These are phyloP conservation scores for Pichia inconspicua DNA, from an alignment of 1,139 yeast genomes.

Conservation along the genomic window DNA sequence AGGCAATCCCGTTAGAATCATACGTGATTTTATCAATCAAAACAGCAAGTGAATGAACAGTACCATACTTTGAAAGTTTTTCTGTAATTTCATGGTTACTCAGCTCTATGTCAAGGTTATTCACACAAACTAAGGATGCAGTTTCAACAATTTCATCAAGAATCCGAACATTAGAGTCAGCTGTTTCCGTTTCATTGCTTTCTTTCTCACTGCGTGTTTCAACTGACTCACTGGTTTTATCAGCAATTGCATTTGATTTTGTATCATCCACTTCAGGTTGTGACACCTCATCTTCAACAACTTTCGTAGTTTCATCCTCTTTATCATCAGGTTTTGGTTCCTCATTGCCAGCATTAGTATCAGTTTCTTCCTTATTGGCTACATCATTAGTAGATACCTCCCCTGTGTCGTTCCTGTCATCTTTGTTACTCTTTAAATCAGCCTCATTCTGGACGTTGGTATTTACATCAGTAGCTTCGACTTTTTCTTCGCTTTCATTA, in stretches of 20 bases:
- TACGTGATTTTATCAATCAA: slow-evolving; percentile 30
- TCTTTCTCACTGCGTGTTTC: not conserved
- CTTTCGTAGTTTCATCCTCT: no score
- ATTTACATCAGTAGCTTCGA: not conserved
- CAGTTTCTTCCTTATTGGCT: not conserved
- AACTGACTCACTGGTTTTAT: no score
- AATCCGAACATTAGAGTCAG: not conserved
- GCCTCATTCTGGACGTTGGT: not conserved
- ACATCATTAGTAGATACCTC: not conserved
- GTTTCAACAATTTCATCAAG: slow-evolving; percentile 20
- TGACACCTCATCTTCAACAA: not conserved
- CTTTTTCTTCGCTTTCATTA: not conserved
- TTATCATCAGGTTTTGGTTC: no score
- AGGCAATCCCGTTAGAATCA: slow-evolving; percentile 38
- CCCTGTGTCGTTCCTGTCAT: not conserved
- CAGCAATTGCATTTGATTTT: no score
- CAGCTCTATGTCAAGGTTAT: slow-evolving; percentile 35
- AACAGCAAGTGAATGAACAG: slow-evolving; percentile 28
- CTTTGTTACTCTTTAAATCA: no score
- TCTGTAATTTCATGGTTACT: slow-evolving; percentile 32
- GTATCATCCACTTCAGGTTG: no score
- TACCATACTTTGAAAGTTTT: slow-evolving; percentile 33
- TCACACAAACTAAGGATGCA: slow-evolving; percentile 31
- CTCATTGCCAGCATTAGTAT: no score
- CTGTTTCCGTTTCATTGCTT: not conserved